These are phyloP conservation scores for Candida sonorensis DNA, from an alignment of 805 yeast species.

Conservation along the genomic window DNA sequence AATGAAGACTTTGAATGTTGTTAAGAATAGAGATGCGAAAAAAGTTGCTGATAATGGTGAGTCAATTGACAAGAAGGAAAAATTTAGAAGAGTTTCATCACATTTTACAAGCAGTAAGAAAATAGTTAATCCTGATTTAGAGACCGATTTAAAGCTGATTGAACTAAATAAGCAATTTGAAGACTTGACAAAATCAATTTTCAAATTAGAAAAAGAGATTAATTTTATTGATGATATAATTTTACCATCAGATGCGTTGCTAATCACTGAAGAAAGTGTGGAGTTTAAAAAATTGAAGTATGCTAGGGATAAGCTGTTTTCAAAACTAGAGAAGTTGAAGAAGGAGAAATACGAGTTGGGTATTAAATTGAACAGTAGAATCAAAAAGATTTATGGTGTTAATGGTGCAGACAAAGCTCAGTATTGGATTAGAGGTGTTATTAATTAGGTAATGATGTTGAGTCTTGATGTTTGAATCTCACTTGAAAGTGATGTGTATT, in stretches of 20 bases:
- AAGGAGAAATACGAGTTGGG: constrained; percentile 26
- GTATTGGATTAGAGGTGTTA: constrained; percentile 52
- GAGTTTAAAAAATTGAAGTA: constrained; percentile 21
- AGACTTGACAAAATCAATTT: constrained; percentile 14
- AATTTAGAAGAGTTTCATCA: constrained; percentile 19
- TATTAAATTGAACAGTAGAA: constrained; percentile 21
- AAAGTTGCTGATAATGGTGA: constrained; percentile 10
- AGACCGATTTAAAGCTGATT: constrained; percentile 11
- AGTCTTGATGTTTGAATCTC: too few species aligned
- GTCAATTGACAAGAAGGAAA: constrained; percentile 12
- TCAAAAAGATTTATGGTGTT: constrained; percentile 23
- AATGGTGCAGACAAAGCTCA: constrained; percentile 37
- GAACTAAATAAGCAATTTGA: constrained; percentile 12
- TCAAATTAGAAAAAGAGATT: constrained; percentile 25
- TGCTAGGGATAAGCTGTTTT: constrained; percentile 23
- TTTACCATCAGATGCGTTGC: constrained; percentile 10
- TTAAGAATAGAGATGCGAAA: constrained; percentile 14
- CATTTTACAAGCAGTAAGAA: constrained; percentile 20
- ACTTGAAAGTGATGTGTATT: too few species aligned
- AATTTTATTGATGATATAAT: constrained; percentile 23
- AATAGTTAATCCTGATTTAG: constrained; percentile 4
- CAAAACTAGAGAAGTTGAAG: constrained; percentile 20
- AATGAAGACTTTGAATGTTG: constrained; percentile 10
- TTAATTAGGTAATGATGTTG: constrained; percentile 15
- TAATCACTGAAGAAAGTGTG: constrained; percentile 14